Evolutionary conservation across 129 eudicot genomes (phyloP), one percentile per base, ranked within the genome.

Genomic region (Dittrichia graveolens): DNA sequence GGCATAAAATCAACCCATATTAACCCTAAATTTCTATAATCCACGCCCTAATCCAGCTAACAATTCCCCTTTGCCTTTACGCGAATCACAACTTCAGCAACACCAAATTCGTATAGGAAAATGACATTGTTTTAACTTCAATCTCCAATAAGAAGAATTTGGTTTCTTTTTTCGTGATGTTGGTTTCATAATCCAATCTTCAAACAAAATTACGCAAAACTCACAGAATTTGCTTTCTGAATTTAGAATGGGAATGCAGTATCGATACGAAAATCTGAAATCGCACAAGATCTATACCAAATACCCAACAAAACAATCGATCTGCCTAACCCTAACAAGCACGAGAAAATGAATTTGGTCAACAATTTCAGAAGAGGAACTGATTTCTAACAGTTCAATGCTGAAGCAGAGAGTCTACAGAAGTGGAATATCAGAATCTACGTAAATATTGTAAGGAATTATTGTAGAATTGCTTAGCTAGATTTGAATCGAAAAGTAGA

Each of bases 1-100:
- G 61, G 39, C 70, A 44, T 31, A 18, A 24, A 47, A 69, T 70
- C 71, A 78, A 65, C 71, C 65, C 72, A 53, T 70, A 18, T 60
- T 60, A 10, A 35, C 18, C 56, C 24, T 4, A 40, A 43, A 12
- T 31, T 15, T 19, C 31, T 46, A 34, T 11, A 46, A 46, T 46
- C 39, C 63, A 34, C 1, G 31, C 63, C 63, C 63, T 24, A 34
- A 3, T 24, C 31, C 40, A 58, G 31, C 63, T 37, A 58, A 39
- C 72, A 40, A 67, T 61, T 49, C 48, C 14, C 45, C 9, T 48
- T 65, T 44, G 16, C 69, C 69, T 64, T 64, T 12, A 42, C 40
- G 10, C 13, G 41, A 60, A 59, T 46, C 48, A n/a, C 5, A 45
- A 15, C n/a, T 15, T 72, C 31, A 24, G 31, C 31, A 24, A 24